Evolutionary conservation across 164 flowering plant species (phyloP).

Genomic region (Kalanchoe fedtschenkoi): DNA sequence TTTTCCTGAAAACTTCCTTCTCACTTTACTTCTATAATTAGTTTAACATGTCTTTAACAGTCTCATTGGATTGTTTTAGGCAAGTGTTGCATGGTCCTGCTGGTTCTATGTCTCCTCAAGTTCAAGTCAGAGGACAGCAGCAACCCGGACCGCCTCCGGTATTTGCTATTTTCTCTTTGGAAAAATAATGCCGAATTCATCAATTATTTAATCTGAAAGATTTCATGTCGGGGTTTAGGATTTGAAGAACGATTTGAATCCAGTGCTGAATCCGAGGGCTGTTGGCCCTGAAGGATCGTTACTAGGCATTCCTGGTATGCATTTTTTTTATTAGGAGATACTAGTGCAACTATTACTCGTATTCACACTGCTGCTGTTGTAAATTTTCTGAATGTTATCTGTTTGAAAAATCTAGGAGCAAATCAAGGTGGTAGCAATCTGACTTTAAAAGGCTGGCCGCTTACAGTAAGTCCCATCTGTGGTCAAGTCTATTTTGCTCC

Average conservation of each 20-base stretch:
- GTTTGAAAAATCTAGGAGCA: conserved; percentile 47
- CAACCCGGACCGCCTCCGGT: conserved; percentile 72
- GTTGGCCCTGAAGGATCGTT: conserved; percentile 39
- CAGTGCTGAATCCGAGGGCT: conserved; percentile 35
- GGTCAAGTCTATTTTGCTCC: background rate
- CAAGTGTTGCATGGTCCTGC: conserved; percentile 87
- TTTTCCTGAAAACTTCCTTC: background rate
- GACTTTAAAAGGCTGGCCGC: conserved; percentile 97
- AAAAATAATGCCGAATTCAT: background rate
- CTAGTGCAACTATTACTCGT: background rate
- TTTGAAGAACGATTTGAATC: conserved; percentile 34
- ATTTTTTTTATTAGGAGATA: background rate
- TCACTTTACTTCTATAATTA: background rate
- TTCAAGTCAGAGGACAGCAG: conserved; percentile 80
- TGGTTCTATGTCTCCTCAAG: conserved; percentile 81
- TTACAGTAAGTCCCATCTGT: conserved; percentile 49
- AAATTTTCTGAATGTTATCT: background rate
- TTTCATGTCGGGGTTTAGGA: conserved; percentile 19
- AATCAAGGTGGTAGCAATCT: conserved; percentile 83
- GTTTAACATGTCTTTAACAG: background rate
- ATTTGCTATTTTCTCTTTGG: background rate
- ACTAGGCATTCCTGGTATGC: conserved; percentile 38
- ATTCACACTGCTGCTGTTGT: background rate
- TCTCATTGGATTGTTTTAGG: conserved; percentile 29
- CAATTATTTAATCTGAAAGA: background rate